These are phyloP conservation scores for Corylus americana DNA, from an alignment of 306 rosid species.

Conservation along the genomic window DNA sequence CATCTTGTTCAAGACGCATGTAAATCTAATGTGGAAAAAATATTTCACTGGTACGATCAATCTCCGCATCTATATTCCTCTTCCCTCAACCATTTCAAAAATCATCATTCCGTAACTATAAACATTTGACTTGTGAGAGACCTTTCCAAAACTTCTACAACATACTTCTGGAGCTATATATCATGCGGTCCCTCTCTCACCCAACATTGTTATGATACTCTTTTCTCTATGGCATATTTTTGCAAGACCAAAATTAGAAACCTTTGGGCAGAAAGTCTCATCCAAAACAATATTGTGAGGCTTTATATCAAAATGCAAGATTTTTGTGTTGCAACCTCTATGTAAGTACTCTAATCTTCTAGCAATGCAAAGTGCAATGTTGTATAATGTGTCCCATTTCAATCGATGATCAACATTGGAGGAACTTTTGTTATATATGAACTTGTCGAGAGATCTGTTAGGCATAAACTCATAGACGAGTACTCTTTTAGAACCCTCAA, in stretches of 20 bases:
- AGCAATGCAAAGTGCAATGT: too few relatives aligned
- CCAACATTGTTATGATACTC: constrained; percentile 28
- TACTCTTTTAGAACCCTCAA: too few relatives aligned
- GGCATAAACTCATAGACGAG: too few relatives aligned
- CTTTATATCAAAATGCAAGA: constrained; percentile 33
- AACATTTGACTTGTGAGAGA: constrained; percentile 43
- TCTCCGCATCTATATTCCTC: constrained; percentile 12
- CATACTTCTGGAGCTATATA: constrained; percentile 44
- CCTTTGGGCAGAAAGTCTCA: constrained; percentile 25
- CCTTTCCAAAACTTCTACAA: constrained; percentile 28
- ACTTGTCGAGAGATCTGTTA: too few relatives aligned
- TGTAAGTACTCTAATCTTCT: too few relatives aligned
- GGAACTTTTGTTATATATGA: too few relatives aligned
- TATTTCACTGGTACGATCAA: constrained; percentile 26
- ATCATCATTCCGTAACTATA: constrained; percentile 45
- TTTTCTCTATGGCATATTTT: constrained; percentile 30
- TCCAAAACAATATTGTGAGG: constrained; percentile 31
- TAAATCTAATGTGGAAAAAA: constrained; percentile 41
- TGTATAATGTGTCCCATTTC: too few relatives aligned
- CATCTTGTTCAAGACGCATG: constrained; percentile 17
- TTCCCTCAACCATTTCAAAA: constrained; percentile 42
- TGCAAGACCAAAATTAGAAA: constrained; percentile 38
- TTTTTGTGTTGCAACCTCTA: neutral
- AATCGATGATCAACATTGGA: too few relatives aligned
- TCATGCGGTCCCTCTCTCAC: constrained; percentile 31